Conservation (phyloP, 2,329 filamentous ascomycete species). For the Fusarium palustre region DNA sequence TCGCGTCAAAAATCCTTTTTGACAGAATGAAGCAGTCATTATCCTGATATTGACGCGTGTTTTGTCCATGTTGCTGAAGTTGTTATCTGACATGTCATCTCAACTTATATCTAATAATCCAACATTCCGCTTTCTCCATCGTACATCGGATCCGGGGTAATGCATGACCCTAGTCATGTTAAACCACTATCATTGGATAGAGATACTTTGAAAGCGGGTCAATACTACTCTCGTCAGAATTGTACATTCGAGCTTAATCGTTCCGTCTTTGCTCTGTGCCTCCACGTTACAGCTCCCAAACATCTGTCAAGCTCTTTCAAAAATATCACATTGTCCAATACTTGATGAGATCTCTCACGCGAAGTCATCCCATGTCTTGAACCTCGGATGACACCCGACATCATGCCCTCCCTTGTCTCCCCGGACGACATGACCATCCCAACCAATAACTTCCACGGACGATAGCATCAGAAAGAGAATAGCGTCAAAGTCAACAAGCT, state of each 20-base stretch:
- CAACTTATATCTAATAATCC: accelerated
- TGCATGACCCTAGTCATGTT: accelerated
- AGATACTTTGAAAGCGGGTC: accelerated
- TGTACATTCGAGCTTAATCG: not conserved
- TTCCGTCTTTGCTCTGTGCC: not conserved
- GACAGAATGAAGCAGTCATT: not conserved
- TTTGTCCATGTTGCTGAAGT: not conserved
- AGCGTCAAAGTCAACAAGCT: slow-evolving; percentile 1
- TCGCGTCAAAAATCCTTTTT: accelerated
- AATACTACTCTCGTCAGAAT: not conserved
- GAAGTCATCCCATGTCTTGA: not conserved
- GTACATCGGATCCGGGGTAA: not conserved
- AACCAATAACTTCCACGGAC: slow-evolving; percentile 5
- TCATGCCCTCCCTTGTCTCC: not conserved
- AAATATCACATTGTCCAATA: not conserved
- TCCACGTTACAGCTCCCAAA: not conserved
- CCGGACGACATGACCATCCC: not conserved
- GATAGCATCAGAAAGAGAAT: not conserved
- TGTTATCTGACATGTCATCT: not conserved
- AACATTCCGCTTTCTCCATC: accelerated
- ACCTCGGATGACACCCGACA: not conserved
- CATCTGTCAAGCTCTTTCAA: not conserved
- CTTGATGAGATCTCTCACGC: not conserved
- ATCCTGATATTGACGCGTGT: not conserved
- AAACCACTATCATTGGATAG: not conserved